Evolutionary conservation across 23 red algal genomes (phyloP).

Genomic region (Agarophyton chilense): DNA sequence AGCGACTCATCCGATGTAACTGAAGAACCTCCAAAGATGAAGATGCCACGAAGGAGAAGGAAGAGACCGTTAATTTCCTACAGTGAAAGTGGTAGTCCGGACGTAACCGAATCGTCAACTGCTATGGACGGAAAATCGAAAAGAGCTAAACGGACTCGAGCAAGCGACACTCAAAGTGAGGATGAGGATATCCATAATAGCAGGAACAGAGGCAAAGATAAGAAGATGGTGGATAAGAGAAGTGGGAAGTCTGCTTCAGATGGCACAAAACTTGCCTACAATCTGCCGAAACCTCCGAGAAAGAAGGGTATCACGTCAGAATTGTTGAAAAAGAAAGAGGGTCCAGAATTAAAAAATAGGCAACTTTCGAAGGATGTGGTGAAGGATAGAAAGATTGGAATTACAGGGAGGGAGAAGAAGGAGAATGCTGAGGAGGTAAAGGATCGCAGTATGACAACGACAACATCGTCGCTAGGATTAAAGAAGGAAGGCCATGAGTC

Average conservation of each 20-base stretch:
- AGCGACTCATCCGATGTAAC: slow-evolving; percentile 14
- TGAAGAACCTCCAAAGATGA: slow-evolving; percentile 9
- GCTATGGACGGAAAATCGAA: slow-evolving; percentile 6
- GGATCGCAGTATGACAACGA: not conserved
- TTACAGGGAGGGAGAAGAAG: not conserved
- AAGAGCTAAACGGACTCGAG: not conserved
- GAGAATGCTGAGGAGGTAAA: not conserved
- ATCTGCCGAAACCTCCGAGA: slow-evolving; percentile 17
- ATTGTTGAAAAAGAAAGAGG: not conserved
- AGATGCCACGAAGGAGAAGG: not conserved
- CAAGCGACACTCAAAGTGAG: slow-evolving; percentile 31
- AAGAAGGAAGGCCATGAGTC: not conserved
- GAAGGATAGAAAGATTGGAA: not conserved
- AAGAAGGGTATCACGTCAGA: not conserved
- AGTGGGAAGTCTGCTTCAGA: not conserved
- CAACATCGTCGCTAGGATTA: not conserved
- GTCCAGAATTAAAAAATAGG: not conserved
- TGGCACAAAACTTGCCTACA: not conserved
- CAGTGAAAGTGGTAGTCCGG: slow-evolving; percentile 11
- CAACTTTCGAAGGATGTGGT: not conserved
- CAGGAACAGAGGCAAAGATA: not conserved
- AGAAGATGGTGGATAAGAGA: not conserved
- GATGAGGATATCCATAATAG: slow-evolving; percentile 8
- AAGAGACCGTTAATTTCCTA: not conserved
- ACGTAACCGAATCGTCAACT: not conserved